Evolutionary conservation across 768 basidiomycete genomes (phyloP), one percentile per base, ranked within the genome.

Genomic region (Mycena haematopus): DNA sequence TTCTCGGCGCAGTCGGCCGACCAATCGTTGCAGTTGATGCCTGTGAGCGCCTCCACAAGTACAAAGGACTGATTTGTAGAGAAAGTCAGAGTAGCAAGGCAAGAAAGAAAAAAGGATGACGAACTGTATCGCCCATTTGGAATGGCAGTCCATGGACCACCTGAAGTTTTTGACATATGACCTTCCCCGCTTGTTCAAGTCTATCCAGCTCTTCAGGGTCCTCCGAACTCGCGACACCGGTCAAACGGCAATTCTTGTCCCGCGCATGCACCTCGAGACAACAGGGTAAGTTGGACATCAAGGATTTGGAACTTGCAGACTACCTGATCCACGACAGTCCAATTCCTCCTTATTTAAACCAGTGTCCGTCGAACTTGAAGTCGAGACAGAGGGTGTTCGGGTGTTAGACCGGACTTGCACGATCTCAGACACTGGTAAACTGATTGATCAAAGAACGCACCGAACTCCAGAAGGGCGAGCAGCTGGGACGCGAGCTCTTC

Each of bases 141-240:
- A 42, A 44, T 14, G 57, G 57, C n/a, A 58, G 57, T 19, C 57
- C 36, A 33, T 58, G 57, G 21, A 58, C 57, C 6, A 58, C 57
- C 13, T 58, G 57, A 15, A 58, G 50, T 38, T 14, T 15, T 25
- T 15, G 47, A 15, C 6, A 22, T 19, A 14, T 25, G 27, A 27
- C 27, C 27, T 15, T 15, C 27, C 15, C 19, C 27, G 27, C 25
- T 5, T 49, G 14, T 38, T 14, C 13, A 14, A 5, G 36, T 38
- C 5, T 10, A 14, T n/a, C n/a, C n/a, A n/a, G 15, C 15, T 38
- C 15, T 11, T 38, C 15, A 5, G 15, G 36, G 17, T 2, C 8
- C 17, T 42, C 52, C 27, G 24, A 27, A 24, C 57, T 49, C 35
- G 10, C 57, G 47, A 52, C 49, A 27, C 57, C 57, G 36, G 57